Percentiles rank a stretch among this genome's conserved stretches.
phyloP scores from a whole-genome alignment of 176 grass and related monocot species.

The Pontederia paniculata region DNA sequence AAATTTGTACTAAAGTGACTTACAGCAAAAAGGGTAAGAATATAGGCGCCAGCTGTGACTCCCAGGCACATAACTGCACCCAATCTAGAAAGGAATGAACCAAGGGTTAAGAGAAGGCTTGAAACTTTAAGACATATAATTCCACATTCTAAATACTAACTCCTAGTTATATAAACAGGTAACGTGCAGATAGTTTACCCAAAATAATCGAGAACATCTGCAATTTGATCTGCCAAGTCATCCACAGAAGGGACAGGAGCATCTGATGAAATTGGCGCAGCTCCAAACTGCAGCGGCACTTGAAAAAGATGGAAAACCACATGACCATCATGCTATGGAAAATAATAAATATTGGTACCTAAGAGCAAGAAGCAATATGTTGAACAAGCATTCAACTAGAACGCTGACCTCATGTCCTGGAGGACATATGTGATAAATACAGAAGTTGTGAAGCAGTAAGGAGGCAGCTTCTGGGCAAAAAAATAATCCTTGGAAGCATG shows the following conservation, averaged over 20 bases:
- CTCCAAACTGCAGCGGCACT: conserved; percentile 8
- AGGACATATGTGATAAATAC: conserved; percentile 22
- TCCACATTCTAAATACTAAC: background rate
- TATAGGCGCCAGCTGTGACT: conserved; percentile 13
- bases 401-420: conserved; percentile 19
- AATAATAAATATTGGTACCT: background rate
- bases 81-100: conserved; percentile 1
- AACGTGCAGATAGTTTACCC: background rate
- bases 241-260: conserved; percentile 16
- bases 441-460: conserved; percentile 20
- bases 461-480: conserved; percentile 17
- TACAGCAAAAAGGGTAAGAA: conserved; percentile 23
- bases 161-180: background rate
- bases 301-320: background rate
- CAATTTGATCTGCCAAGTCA: conserved; percentile 24
- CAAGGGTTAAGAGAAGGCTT: background rate
- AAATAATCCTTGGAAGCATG: conserved; percentile 25
- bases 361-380: background rate
- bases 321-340: background rate
- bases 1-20: background rate
- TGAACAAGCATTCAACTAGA: background rate
- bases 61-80: conserved; percentile 21
- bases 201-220: conserved; percentile 17
- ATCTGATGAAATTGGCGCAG: conserved; percentile 13
- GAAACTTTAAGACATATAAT: background rate